These are phyloP conservation scores for Chytriomyces sp. DNA, from an alignment of 192 early-diverging fungal genomes.

Conservation along the genomic window DNA sequence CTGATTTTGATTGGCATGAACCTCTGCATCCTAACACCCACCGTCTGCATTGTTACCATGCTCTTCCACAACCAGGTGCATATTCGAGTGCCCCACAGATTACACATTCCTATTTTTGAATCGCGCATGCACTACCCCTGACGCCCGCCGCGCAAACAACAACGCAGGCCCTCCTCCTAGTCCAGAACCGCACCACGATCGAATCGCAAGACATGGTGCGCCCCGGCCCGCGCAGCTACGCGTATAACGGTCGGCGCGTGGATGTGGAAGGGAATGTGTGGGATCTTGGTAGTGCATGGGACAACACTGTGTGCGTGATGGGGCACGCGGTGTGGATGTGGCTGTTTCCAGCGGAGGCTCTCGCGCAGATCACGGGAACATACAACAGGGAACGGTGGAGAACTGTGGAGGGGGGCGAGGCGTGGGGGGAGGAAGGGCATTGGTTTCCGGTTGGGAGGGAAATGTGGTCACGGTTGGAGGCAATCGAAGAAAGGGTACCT, in stretches of 20 bases:
- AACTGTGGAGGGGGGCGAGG: not conserved
- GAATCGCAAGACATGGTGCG: not conserved
- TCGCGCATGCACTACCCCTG: not conserved
- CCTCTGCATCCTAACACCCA: constrained; percentile 8
- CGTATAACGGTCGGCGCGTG: constrained; percentile 1
- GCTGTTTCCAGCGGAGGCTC: not conserved
- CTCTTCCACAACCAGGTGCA: constrained; percentile 17
- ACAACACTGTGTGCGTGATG: not conserved
- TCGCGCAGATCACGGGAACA: not conserved
- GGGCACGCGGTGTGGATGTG: not conserved
- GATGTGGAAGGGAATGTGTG: not conserved
- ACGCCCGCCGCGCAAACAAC: no score
- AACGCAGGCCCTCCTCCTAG: not conserved
- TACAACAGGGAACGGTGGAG: not conserved
- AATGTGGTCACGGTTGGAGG: not conserved
- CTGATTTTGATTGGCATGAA: constrained; percentile 18
- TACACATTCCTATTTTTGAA: not conserved
- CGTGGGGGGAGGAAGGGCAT: constrained; percentile 4
- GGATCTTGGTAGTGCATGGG: not conserved
- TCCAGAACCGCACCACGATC: constrained; percentile 22
- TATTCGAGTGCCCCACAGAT: not conserved
- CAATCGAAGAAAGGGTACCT: no score
- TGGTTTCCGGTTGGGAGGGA: constrained; percentile 11
- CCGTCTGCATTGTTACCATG: constrained; percentile 8
- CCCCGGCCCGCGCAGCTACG: not conserved